Evolutionary conservation across 495 filamentous ascomycete species (phyloP), one percentile per base, ranked within the genome.

Genomic region (Gamarada debralockiae): DNA sequence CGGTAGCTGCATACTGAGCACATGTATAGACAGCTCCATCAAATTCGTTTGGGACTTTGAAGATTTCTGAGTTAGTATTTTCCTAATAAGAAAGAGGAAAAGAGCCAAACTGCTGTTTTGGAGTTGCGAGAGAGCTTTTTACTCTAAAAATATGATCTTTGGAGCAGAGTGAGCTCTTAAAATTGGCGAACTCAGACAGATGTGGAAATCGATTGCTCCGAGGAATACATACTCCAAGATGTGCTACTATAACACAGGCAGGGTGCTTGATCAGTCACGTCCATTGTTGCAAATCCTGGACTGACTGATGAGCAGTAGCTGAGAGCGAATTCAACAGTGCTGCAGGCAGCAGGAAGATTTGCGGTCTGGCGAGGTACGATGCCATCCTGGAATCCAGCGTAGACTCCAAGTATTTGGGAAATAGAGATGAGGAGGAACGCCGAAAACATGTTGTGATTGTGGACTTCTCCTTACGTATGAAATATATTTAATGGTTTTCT

Each of bases 11-110:
- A 39, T 47, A 61, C 7, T 52, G 46, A 2, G 55, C 58, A 22
- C 58, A 61, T 8, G 49, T 22, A 12, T 46, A 36, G 4, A 61
- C 48, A 0, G 58, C 58, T 15, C 21, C 27, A 15, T 61, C 58
- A 34, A 61, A 61, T 9, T 54, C 22, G n/a, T 27, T 38, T 10
- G 58, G 58, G 3, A 29, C n/a, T n/a, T n/a, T n/a, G n/a, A n/a
- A n/a, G n/a, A n/a, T n/a, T n/a, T n/a, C n/a, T n/a, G n/a, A n/a
- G n/a, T n/a, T n/a, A n/a, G n/a, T n/a, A n/a, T n/a, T n/a, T n/a
- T n/a, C n/a, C n/a, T n/a, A n/a, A n/a, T n/a, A n/a, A n/a, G n/a
- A n/a, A n/a, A n/a, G n/a, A n/a, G n/a, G n/a, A n/a, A n/a, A n/a
- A n/a, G n/a, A n/a, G n/a, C n/a, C n/a, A n/a, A n/a, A n/a, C n/a